Evolutionary conservation across 2,329 filamentous ascomycete species (phyloP).

Genomic region (Paramyrothecium sp.): DNA sequence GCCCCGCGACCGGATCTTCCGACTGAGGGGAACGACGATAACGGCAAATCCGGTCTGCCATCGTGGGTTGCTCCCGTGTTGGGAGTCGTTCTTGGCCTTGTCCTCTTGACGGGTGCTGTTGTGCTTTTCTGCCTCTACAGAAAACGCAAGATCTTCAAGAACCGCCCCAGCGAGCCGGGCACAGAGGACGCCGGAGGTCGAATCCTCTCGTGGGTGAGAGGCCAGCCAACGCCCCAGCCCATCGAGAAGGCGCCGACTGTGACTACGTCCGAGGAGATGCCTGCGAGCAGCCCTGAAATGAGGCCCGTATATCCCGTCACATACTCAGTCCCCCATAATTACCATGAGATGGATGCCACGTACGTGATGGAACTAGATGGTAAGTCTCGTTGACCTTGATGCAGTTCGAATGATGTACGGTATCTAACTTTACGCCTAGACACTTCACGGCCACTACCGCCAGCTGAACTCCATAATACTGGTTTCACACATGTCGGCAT

Average conservation of each 20-base stretch:
- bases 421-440: no score
- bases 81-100: slow-evolving; percentile 59
- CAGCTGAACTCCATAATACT: slow-evolving; percentile 44
- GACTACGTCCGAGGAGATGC: slow-evolving; percentile 41
- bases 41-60: slow-evolving; percentile 41
- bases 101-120: slow-evolving; percentile 50
- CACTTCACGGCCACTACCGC: no score
- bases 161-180: slow-evolving; percentile 32
- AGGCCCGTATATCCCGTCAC: slow-evolving; percentile 13
- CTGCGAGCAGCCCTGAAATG: slow-evolving; percentile 33
- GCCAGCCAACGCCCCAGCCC: slow-evolving; percentile 30
- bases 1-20: slow-evolving; percentile 15
- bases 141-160: slow-evolving; percentile 41
- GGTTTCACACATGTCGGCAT: slow-evolving; percentile 37
- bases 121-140: slow-evolving; percentile 54
- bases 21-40: slow-evolving; percentile 15
- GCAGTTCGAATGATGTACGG: neutral
- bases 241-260: slow-evolving; percentile 41
- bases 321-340: slow-evolving; percentile 10
- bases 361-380: slow-evolving; percentile 47
- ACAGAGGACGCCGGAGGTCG: slow-evolving; percentile 43
- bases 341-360: slow-evolving; percentile 40
- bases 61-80: slow-evolving; percentile 61
- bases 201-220: slow-evolving; percentile 52
- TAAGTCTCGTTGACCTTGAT: slow-evolving; percentile 22